Base-by-base conservation (phyloP, 331 rosid species). In the Prunus yedoensis region DNA sequence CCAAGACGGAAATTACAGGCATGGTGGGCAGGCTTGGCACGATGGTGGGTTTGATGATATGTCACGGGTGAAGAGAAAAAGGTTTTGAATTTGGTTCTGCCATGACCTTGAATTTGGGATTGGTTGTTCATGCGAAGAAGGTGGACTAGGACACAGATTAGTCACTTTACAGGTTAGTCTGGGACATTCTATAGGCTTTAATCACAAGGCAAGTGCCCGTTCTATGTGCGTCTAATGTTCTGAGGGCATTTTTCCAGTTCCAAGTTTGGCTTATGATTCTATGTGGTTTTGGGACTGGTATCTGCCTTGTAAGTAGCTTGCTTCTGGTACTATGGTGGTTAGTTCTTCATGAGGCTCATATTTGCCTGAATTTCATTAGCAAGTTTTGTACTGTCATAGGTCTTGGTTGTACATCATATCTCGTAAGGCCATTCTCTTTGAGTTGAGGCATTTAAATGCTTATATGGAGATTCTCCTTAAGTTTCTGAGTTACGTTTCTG, bases 1-100 rank as follows among this genome's bases (percentile, higher is more conserved):
- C 47, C 94, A 86, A 64, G 97, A 91, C 60, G 83, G 74, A 52
- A 90, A 88, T 82, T 91, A 78, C 85, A 85, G 97, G 79, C 89
- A 86, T 13, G 83, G 81, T 76, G 89, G 91, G 28, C 97, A 86
- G 69, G 85, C 78, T 66, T 91, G 97, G 97, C 87, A 85, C 71
- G 91, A 88, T 73, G 89, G 82, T 32, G 79, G 89, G 60, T 80
- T 84, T 80, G 87, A 79, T 70, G 87, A 80, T 9, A 74, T 77
- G 9, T 77, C 91, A 7, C 79, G 82, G 15, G 81, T 75, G 74
- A 87, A 85, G 71, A 87, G 87, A 76, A 84, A 80, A 76, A 80
- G 87, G 51, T 84, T 79, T 77, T 84, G 77, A 87, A 54, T 47
- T 70, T 75, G n/a, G n/a, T n/a, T n/a, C n/a, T n/a, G n/a, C 52